Evolutionary conservation across 768 basidiomycete species (phyloP), one percentile per base, ranked within the genome.

Genomic region (Bullera alba): DNA sequence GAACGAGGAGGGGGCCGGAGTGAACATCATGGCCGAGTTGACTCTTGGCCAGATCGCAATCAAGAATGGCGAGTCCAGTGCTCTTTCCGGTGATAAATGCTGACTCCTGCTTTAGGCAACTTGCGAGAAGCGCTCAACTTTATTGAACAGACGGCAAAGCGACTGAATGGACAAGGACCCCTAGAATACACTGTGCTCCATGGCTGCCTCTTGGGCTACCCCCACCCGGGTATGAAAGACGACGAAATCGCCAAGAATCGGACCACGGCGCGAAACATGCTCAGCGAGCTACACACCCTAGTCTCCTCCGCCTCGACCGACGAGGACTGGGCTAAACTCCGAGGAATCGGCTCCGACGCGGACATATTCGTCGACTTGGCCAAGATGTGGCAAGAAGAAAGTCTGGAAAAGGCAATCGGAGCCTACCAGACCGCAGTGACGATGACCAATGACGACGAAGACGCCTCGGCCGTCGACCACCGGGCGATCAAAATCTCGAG

Each of bases 281-380:
- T 87, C 63, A 87, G 92, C 42, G 62, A 65, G 16, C 25, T 73
- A 6, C 72, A 71, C 36, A 57, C 56, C 17, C 51, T 62, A 36
- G 61, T 66, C 44, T 61, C 56, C 32, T 71, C 77, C 0, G 85
- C 85, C n/a, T 80, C 82, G 26, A 61, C 73, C 3, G 77, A 80
- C 8, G 50, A 73, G 29, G 67, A 57, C 23, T 53, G 51, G 48
- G 64, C 63, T 1, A 47, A 46, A 14, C 75, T 82, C 4, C 77
- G 80, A 19, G 79, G 76, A 19, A 78, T 90, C 42, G 76, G 77
- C 0, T 81, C 86, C 14, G 93, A 99, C 62, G 75, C 85, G 45
- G 86, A 93, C 53, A 81, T 96, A 79, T 85, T 88, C 57, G 75
- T 83, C n/a, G 92, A 96, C 69, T 83, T 96, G 53, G 89, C 89